Evolutionary conservation across 1,284 basidiomycete genomes (phyloP).

Genomic region (Pyrrhoderma lamaoense): DNA sequence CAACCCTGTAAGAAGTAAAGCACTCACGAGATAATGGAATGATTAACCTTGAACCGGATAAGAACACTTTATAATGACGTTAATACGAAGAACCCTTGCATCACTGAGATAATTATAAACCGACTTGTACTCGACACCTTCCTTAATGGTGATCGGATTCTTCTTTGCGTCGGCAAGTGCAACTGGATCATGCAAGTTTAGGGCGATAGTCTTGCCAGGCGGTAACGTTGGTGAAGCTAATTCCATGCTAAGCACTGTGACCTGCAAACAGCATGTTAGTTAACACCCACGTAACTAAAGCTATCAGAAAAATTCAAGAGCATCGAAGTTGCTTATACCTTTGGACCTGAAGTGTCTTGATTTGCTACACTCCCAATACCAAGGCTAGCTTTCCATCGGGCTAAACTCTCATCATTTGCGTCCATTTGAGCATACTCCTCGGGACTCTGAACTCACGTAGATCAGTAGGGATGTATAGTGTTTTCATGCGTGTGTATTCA

Average conservation of each 20-base stretch:
- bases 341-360: conserved; percentile 44
- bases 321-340: no score
- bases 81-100: not conserved
- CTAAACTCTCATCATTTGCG: conserved; percentile 78
- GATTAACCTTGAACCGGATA: conserved; percentile 76
- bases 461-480: conserved; percentile 13
- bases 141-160: conserved; percentile 73
- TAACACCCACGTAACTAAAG: not conserved
- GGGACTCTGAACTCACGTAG: conserved; percentile 37
- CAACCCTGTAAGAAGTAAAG: not conserved
- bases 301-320: conserved; percentile 5
- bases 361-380: conserved; percentile 61
- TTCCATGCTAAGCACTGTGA: conserved; percentile 63
- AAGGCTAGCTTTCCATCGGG: conserved; percentile 86
- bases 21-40: conserved; percentile 75
- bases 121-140: conserved; percentile 78
- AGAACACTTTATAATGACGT: conserved; percentile 45
- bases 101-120: conserved; percentile 14
- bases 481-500: not conserved
- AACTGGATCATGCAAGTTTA: conserved; percentile 46
- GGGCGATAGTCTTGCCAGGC: conserved; percentile 47
- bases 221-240: conserved; percentile 63
- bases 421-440: conserved; percentile 75
- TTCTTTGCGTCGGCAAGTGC: conserved; percentile 51
- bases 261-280: conserved; percentile 32